Conservation (phyloP, 2,329 filamentous ascomycete genomes). For the Monosporascus sp. region DNA sequence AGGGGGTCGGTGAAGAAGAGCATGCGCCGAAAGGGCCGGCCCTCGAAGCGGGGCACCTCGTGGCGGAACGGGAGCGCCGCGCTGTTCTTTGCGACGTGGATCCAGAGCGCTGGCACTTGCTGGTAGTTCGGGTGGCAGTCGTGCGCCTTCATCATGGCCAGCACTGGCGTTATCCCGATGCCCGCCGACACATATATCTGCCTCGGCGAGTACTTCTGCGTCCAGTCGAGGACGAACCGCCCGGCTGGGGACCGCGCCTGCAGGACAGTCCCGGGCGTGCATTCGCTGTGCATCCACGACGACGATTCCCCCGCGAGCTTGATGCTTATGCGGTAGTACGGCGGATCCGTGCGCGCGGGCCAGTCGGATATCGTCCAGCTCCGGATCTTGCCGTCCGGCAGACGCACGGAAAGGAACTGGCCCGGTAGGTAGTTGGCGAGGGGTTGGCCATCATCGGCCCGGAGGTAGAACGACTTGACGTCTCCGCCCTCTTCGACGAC, state of each 20-base stretch:
- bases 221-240: slow-evolving; percentile 16
- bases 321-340: slow-evolving; percentile 18
- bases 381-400: slow-evolving; percentile 10
- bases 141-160: slow-evolving; percentile 20
- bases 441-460: slow-evolving; percentile 6
- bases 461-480: slow-evolving; percentile 19
- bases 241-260: slow-evolving; percentile 15
- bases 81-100: slow-evolving; percentile 13
- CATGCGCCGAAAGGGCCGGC: slow-evolving; percentile 5
- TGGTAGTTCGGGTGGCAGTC: slow-evolving; percentile 11
- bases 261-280: slow-evolving; percentile 7
- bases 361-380: slow-evolving; percentile 21
- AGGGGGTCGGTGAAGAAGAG: slow-evolving; percentile 15
- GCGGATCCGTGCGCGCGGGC: slow-evolving; percentile 8
- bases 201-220: slow-evolving; percentile 4
- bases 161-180: slow-evolving; percentile 19
- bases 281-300: slow-evolving; percentile 18
- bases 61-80: slow-evolving; percentile 6
- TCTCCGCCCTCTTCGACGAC: slow-evolving; percentile 12
- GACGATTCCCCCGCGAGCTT: slow-evolving; percentile 10
- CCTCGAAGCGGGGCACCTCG: slow-evolving; percentile 7
- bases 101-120: slow-evolving; percentile 12
- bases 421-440: slow-evolving; percentile 17
- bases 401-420: slow-evolving; percentile 18
- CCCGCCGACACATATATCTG: slow-evolving; percentile 19